These are phyloP conservation scores for Blastomyces parvus DNA, from an alignment of 2,329 filamentous ascomycete species.

Conservation along the genomic window DNA sequence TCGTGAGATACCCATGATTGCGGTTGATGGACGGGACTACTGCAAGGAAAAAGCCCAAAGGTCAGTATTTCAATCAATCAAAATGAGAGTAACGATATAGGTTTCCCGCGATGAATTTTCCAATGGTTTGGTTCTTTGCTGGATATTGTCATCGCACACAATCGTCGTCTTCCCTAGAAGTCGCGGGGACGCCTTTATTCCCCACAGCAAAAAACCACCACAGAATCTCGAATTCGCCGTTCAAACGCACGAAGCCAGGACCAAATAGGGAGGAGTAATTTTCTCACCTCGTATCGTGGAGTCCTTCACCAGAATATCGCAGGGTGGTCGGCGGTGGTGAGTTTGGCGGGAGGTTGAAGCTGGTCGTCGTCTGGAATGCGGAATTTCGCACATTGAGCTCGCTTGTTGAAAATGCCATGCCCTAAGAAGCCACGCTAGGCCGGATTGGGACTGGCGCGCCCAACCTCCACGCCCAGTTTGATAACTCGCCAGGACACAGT, in stretches of 20 bases:
- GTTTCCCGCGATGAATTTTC: background rate
- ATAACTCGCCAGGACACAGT: too few relatives aligned
- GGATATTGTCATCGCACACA: constrained; percentile 1
- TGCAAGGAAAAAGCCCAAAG: constrained; percentile 5
- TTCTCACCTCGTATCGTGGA: constrained; percentile 38
- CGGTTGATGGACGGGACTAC: constrained; percentile 51
- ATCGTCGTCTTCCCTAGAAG: background rate
- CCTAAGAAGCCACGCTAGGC: constrained; percentile 26
- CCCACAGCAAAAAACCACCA: background rate
- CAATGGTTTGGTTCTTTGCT: background rate
- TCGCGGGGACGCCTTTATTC: background rate
- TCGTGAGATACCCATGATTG: constrained; percentile 99
- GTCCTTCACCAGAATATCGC: constrained; percentile 38
- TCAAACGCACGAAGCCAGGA: constrained; percentile 7
- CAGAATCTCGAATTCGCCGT: constrained; percentile 2
- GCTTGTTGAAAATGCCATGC: constrained; percentile 38
- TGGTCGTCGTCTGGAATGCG: constrained; percentile 22
- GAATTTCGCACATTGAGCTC: constrained; percentile 39
- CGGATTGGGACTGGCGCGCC: constrained; percentile 15
- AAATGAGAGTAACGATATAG: background rate
- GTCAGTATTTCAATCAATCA: background rate
- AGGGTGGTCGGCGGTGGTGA: constrained; percentile 31
- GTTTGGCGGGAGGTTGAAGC: constrained; percentile 17
- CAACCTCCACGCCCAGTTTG: background rate
- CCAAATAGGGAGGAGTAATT: constrained; percentile 13